phyloP scores from a whole-genome alignment of 257 asterid genomes.

The Vinca minor region DNA sequence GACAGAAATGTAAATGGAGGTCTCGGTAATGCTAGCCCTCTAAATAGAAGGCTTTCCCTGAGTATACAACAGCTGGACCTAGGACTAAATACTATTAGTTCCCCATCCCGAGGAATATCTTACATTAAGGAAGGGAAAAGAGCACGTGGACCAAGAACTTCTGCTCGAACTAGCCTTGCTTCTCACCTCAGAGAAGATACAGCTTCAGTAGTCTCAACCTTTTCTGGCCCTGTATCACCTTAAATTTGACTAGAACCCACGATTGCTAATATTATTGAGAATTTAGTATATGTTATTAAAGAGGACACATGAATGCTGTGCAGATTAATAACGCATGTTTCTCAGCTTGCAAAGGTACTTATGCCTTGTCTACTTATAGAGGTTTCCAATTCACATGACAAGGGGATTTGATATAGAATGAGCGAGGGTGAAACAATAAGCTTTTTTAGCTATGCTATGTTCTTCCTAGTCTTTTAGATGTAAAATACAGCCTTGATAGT shows the following conservation, averaged over 20 bases:
- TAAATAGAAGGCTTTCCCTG: constrained; percentile 41
- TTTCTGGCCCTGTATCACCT: constrained; percentile 32
- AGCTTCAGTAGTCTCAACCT: constrained; percentile 33
- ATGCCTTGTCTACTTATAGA: background rate
- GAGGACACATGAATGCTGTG: constrained; percentile 7
- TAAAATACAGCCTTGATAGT: constrained; percentile 4
- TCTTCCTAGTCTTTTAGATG: constrained; percentile 1
- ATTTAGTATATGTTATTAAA: background rate
- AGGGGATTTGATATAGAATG: background rate
- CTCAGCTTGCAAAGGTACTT: constrained; percentile 1
- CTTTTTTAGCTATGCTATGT: background rate
- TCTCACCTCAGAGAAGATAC: constrained; percentile 68
- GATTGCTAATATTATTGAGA: background rate
- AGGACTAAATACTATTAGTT: constrained; percentile 37
- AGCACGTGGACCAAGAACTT: constrained; percentile 32
- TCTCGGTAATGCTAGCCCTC: constrained; percentile 38
- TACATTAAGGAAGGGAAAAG: constrained; percentile 47
- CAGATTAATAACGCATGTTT: constrained; percentile 4
- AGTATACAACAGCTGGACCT: constrained; percentile 34
- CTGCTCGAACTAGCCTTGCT: constrained; percentile 33
- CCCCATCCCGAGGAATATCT: constrained; percentile 41
- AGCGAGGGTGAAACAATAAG: background rate
- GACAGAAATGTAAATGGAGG: constrained; percentile 58
- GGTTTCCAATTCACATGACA: background rate
- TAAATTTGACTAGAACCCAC: constrained; percentile 6